Percentiles rank a stretch among this genome's conserved stretches.
Conservation (phyloP, 2,329 filamentous ascomycete species). For the Dactylella cylindrospora region DNA sequence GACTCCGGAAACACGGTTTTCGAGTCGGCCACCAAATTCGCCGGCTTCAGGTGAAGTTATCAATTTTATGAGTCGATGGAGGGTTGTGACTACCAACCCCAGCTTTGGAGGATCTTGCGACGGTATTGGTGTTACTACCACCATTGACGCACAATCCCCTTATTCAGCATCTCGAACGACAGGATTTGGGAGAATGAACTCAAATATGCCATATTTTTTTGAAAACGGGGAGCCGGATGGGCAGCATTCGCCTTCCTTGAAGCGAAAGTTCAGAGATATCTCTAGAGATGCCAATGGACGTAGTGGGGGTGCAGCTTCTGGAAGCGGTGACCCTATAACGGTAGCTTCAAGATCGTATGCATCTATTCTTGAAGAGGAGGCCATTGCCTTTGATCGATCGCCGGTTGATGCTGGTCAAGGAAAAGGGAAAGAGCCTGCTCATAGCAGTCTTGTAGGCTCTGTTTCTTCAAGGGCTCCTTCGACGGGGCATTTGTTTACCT, state of each 20-base stretch:
- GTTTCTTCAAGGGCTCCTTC: too few species aligned
- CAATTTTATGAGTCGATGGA: slow-evolving; percentile 24
- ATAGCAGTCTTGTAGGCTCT: too few species aligned
- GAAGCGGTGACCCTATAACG: background rate
- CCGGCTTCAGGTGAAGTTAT: background rate
- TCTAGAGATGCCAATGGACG: slow-evolving; percentile 1
- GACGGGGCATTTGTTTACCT: too few species aligned
- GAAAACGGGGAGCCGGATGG: slow-evolving; percentile 12
- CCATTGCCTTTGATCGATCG: too few species aligned
- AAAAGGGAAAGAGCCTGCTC: too few species aligned
- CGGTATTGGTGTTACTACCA: background rate
- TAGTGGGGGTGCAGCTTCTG: background rate
- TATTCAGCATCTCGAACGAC: background rate
- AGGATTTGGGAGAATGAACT: too few species aligned
- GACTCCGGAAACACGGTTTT: background rate
- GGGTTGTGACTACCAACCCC: slow-evolving; percentile 10
- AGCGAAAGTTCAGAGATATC: slow-evolving; percentile 23
- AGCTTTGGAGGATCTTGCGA: background rate
- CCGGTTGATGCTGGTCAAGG: too few species aligned
- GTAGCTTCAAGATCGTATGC: too few species aligned
- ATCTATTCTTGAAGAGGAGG: too few species aligned
- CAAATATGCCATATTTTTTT: slow-evolving; percentile 7
- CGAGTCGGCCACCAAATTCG: background rate
- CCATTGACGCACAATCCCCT: slow-evolving; percentile 8
- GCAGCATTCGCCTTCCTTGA: background rate